A percentile compares a stretch with the other conserved stretches of the same genome.
Conservation (phyloP, 164 flowering plant genomes). For the Houttuynia cordata region DNA sequence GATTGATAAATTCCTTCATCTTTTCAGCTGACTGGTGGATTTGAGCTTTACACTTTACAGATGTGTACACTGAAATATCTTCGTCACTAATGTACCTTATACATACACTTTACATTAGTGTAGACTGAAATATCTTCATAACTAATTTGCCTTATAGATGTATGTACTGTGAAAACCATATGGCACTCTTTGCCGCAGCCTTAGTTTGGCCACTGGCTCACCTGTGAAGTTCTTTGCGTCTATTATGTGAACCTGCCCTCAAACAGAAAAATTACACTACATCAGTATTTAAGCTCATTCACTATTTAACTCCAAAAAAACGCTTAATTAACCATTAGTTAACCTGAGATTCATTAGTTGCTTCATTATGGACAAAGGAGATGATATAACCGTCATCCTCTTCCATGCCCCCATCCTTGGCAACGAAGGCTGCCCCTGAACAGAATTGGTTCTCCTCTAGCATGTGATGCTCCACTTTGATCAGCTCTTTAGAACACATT, state of each 20-base stretch:
- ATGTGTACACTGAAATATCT: not conserved
- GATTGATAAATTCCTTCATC: no score
- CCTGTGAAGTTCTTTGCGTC: constrained; percentile 31
- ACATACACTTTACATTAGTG: not conserved
- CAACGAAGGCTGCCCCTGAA: constrained; percentile 43
- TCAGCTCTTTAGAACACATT: constrained; percentile 10
- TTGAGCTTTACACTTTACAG: not conserved
- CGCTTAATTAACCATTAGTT: not conserved
- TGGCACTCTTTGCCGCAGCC: constrained; percentile 39
- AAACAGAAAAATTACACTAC: no score
- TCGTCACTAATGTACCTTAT: not conserved
- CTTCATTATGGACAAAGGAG: constrained; percentile 50
- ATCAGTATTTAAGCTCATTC: not conserved
- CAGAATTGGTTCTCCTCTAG: constrained; percentile 38
- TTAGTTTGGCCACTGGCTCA: constrained; percentile 37
- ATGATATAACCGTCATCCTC: constrained; percentile 67
- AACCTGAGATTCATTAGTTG: constrained; percentile 36
- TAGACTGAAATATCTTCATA: not conserved
- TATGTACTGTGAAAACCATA: constrained; percentile 45
- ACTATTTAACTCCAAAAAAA: not conserved
- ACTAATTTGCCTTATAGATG: not conserved
- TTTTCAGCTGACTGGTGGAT: no score
- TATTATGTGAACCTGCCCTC: constrained; percentile 33
- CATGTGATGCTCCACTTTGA: constrained; percentile 41
- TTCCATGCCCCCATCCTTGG: constrained; percentile 25